Evolutionary conservation across 257 asterid species (phyloP).

Genomic region (Echium plantagineum): DNA sequence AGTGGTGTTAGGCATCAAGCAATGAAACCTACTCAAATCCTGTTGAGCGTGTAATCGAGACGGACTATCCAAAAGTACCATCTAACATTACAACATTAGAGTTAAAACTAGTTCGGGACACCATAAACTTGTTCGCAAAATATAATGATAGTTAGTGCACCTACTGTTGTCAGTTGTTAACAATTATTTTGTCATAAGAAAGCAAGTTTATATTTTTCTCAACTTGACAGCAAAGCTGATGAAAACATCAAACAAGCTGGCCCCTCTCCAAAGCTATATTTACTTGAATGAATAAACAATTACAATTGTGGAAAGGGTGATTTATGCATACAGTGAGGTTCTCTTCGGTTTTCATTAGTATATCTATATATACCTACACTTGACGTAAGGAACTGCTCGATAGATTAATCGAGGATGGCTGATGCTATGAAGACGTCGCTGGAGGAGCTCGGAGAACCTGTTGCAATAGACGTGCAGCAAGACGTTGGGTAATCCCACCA

Average conservation of each 20-base stretch:
- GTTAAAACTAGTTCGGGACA: no score
- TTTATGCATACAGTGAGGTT: background rate
- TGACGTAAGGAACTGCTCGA: background rate
- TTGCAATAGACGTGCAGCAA: slow-evolving; percentile 93
- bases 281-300: background rate
- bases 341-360: background rate
- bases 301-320: background rate
- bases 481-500: slow-evolving; percentile 90
- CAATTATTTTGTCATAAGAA: no score
- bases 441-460: slow-evolving; percentile 84
- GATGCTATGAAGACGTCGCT: slow-evolving; percentile 18
- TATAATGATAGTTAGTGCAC: no score
- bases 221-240: background rate
- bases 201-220: background rate
- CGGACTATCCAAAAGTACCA: no score
- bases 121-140: no score
- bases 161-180: no score
- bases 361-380: background rate
- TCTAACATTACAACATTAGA: no score
- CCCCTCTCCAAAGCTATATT: background rate
- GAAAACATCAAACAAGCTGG: background rate
- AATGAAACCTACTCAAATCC: no score
- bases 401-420: background rate
- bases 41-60: no score
- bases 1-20: no score